Evolutionary conservation across 2,329 filamentous ascomycete genomes (phyloP).

Genomic region (Cladosporium phlei): DNA sequence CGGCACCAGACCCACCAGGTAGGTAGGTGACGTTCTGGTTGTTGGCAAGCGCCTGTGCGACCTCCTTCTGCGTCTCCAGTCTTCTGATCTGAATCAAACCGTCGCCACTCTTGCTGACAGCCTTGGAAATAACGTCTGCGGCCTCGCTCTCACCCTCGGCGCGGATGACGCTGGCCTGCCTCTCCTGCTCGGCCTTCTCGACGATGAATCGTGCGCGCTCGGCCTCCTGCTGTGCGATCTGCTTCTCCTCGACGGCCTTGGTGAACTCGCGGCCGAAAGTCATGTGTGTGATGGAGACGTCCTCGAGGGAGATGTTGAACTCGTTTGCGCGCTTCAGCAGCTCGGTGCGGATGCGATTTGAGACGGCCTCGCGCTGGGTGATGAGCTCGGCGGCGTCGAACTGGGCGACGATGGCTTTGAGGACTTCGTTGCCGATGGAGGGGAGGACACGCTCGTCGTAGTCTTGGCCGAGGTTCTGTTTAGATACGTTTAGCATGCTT

Average conservation of each 20-base stretch:
- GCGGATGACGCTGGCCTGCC: slow-evolving; percentile 96
- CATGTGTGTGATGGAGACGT: slow-evolving; percentile 99
- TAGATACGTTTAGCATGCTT: not conserved
- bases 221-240: slow-evolving; percentile 98
- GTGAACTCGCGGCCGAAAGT: slow-evolving; percentile 99
- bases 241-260: slow-evolving; percentile 98
- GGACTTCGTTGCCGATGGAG: slow-evolving; percentile 52
- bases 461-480: slow-evolving; percentile 88
- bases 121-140: slow-evolving; percentile 90
- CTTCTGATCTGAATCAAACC: slow-evolving; percentile 92
- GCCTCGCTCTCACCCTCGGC: slow-evolving; percentile 97
- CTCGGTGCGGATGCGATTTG: slow-evolving; percentile 86
- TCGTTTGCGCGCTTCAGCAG: slow-evolving; percentile 87
- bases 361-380: slow-evolving; percentile 96
- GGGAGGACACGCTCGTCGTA: slow-evolving; percentile 70
- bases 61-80: slow-evolving; percentile 95
- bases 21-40: slow-evolving; percentile 97
- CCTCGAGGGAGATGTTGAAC: slow-evolving; percentile 98
- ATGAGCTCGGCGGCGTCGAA: slow-evolving; percentile 64
- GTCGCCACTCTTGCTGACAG: slow-evolving; percentile 87
- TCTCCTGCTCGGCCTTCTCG: slow-evolving; percentile 96
- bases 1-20: slow-evolving; percentile 59
- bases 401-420: slow-evolving; percentile 51
- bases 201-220: slow-evolving; percentile 97
- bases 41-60: slow-evolving; percentile 78